A percentile compares a stretch with the other conserved stretches of the same genome.
Conservation (phyloP, 768 basidiomycete species). For the Galerina marginata region DNA sequence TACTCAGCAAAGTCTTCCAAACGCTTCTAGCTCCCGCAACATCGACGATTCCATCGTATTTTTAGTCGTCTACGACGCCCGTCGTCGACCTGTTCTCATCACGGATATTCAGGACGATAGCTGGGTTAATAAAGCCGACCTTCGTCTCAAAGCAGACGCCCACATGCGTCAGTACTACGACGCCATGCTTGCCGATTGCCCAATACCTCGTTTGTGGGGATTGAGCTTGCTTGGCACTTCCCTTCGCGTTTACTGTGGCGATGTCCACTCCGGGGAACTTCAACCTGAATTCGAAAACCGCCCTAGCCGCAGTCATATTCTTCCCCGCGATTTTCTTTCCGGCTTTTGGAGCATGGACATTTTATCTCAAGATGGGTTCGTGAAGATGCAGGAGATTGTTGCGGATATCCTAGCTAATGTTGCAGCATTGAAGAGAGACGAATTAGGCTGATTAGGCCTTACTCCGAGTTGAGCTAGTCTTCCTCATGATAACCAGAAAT, state of each 20-base stretch:
- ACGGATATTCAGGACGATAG: slow-evolving; percentile 37
- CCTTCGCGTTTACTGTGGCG: slow-evolving; percentile 41
- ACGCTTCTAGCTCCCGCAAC: slow-evolving; percentile 12
- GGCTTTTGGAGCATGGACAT: slow-evolving; percentile 40
- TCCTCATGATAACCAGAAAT: too few relatives aligned
- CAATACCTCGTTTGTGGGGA: slow-evolving; percentile 34
- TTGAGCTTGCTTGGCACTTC: slow-evolving; percentile 39
- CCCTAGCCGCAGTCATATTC: slow-evolving; percentile 21
- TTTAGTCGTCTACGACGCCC: slow-evolving; percentile 35
- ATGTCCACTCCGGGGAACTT: slow-evolving; percentile 28
- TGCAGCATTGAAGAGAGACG: too few relatives aligned
- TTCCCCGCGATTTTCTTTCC: slow-evolving; percentile 29
- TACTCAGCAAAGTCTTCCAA: slow-evolving; percentile 34
- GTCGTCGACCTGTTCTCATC: slow-evolving; percentile 36
- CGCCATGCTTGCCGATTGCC: slow-evolving; percentile 21
- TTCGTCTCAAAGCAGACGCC: slow-evolving; percentile 34
- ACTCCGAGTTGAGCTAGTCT: too few relatives aligned
- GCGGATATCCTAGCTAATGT: slow-evolving; percentile 25
- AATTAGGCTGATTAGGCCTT: too few relatives aligned
- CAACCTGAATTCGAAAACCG: slow-evolving; percentile 26
- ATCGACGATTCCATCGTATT: slow-evolving; percentile 32
- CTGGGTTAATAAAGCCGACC: slow-evolving; percentile 29
- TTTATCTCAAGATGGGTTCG: slow-evolving; percentile 36
- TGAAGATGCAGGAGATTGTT: slow-evolving; percentile 41
- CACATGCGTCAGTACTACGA: slow-evolving; percentile 36